Conservation (phyloP, 2,329 filamentous ascomycete genomes). For the Colletotrichum sp. region DNA sequence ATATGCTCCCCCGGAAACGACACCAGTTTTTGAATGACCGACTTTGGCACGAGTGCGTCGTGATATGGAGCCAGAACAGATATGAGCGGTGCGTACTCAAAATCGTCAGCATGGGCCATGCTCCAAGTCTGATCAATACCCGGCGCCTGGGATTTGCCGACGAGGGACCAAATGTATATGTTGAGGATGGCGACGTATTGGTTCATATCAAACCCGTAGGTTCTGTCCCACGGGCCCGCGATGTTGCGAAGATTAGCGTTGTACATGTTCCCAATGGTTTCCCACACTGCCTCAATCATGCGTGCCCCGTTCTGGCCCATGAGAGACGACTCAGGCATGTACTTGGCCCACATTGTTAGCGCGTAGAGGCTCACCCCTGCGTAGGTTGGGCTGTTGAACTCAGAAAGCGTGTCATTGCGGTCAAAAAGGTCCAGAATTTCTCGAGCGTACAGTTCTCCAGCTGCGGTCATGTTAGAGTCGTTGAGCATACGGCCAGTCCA, state of each 20-base stretch:
- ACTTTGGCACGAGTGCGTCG: constrained; percentile 46
- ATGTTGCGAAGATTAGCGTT: constrained; percentile 64
- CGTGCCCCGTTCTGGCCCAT: constrained; percentile 55
- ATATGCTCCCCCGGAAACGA: constrained; percentile 57
- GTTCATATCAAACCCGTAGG: constrained; percentile 69
- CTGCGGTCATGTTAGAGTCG: constrained; percentile 62
- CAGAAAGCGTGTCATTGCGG: constrained; percentile 55
- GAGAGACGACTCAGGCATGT: constrained; percentile 55
- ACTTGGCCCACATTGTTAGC: constrained; percentile 64
- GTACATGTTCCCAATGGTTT: constrained; percentile 55
- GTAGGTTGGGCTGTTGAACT: constrained; percentile 53
- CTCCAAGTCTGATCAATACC: constrained; percentile 33
- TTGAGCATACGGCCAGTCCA: constrained; percentile 61
- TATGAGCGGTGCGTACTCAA: constrained; percentile 60
- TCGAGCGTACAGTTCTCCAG: constrained; percentile 61
- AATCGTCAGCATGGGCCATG: constrained; percentile 64
- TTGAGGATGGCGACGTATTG: constrained; percentile 62
- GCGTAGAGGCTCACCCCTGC: constrained; percentile 65
- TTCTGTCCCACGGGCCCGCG: constrained; percentile 68
- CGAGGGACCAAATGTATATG: constrained; percentile 61
- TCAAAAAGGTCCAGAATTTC: constrained; percentile 63
- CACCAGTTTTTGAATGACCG: constrained; percentile 41
- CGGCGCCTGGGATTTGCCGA: constrained; percentile 49
- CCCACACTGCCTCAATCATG: constrained; percentile 61
- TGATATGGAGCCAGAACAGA: constrained; percentile 58